phyloP scores from a whole-genome alignment of 108 stramenopile species.

The Parmales sp. region DNA sequence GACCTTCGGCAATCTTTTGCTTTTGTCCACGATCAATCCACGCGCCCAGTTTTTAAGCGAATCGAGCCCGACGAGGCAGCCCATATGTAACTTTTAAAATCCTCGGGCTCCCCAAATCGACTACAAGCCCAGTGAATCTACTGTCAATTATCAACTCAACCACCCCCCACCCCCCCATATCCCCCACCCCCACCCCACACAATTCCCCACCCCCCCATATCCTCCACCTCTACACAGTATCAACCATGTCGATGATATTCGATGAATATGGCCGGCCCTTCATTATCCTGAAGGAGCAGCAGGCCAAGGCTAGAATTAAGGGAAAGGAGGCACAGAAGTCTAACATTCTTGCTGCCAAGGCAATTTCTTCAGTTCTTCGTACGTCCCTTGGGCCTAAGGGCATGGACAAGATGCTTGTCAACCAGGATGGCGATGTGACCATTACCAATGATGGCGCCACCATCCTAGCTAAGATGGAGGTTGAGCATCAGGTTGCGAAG shows the following conservation, averaged over 20 bases:
- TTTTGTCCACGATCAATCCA: too few species aligned
- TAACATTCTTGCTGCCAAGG: slow-evolving; percentile 93
- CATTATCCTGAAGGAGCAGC: slow-evolving; percentile 97
- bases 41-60: too few species aligned
- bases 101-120: too few species aligned
- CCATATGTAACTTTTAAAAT: too few species aligned
- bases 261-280: slow-evolving; percentile 99
- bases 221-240: too few species aligned
- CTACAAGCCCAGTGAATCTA: too few species aligned
- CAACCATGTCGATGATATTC: slow-evolving; percentile 36
- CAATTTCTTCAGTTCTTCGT: slow-evolving; percentile 82
- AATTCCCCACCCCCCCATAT: background rate
- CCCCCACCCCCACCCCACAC: background rate
- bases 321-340: slow-evolving; percentile 89
- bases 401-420: slow-evolving; percentile 99
- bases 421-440: slow-evolving; percentile 94
- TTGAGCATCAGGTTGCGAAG: slow-evolving; percentile 88
- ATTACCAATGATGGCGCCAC: slow-evolving; percentile 99
- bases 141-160: too few species aligned
- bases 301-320: slow-evolving; percentile 88
- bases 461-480: slow-evolving; percentile 88
- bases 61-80: too few species aligned
- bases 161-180: background rate
- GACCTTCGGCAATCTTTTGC: too few species aligned
- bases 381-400: slow-evolving; percentile 96